Evolutionary conservation across 2,329 filamentous ascomycete species (phyloP).

Genomic region (Lecanosticta acicola): DNA sequence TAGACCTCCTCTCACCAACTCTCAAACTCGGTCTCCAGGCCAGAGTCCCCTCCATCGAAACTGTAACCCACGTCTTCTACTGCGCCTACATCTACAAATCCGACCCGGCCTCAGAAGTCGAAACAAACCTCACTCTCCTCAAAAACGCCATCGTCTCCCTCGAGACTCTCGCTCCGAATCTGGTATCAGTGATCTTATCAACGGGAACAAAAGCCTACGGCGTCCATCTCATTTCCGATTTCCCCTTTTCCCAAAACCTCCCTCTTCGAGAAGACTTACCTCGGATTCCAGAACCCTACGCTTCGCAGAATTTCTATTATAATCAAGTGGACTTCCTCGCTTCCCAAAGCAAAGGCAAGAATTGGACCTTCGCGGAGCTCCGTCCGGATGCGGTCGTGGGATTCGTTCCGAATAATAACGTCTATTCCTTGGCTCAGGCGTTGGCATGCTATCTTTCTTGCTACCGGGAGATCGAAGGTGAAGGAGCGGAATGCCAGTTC

Average conservation of each 20-base stretch:
- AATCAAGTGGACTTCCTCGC: constrained; percentile 34
- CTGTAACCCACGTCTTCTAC: constrained; percentile 43
- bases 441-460: constrained; percentile 35
- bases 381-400: constrained; percentile 37
- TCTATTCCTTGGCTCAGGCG: constrained; percentile 32
- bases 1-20: constrained; percentile 34
- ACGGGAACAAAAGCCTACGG: constrained; percentile 39
- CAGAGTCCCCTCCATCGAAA: constrained; percentile 32
- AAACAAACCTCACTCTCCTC: constrained; percentile 40
- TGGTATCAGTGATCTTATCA: constrained; percentile 37
- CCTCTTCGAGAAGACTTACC: constrained; percentile 31
- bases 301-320: constrained; percentile 34
- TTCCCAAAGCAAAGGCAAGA: constrained; percentile 28
- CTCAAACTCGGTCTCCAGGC: constrained; percentile 23
- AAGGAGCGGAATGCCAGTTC: constrained; percentile 33
- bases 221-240: constrained; percentile 38
- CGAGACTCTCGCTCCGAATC: constrained; percentile 31
- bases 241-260: constrained; percentile 34
- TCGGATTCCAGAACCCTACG: constrained; percentile 28
- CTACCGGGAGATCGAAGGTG: constrained; percentile 33
- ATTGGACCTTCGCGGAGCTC: constrained; percentile 36
- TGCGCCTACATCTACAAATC: constrained; percentile 32
- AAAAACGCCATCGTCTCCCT: constrained; percentile 35
- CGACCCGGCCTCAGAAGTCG: constrained; percentile 35
- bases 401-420: constrained; percentile 36